A percentile compares a stretch with the other conserved stretches of the same genome.
Conservation (phyloP, 805 yeast genomes). For the Suhomyces emberorum region DNA sequence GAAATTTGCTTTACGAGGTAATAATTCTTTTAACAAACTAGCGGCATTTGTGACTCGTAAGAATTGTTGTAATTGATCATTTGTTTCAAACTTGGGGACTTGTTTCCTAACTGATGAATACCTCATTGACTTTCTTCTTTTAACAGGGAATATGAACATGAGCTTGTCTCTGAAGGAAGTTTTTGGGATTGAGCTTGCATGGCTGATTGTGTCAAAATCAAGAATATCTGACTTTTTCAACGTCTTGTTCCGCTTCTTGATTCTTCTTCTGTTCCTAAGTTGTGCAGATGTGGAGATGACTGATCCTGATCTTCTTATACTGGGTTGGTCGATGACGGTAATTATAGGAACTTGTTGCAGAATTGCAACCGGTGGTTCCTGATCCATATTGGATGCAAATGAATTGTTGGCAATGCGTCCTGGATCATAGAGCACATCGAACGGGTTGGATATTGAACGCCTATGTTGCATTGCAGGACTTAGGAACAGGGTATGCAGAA, state of each 20-base stretch:
- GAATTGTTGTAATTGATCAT: conserved; percentile 14
- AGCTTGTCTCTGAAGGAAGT: conserved; percentile 1
- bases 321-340: conserved; percentile 21
- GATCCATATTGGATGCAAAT: not conserved
- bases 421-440: conserved; percentile 23
- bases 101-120: conserved; percentile 16
- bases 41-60: conserved; percentile 18
- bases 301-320: conserved; percentile 24
- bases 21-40: conserved; percentile 21
- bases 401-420: conserved; percentile 1
- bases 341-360: conserved; percentile 18
- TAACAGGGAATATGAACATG: conserved; percentile 32
- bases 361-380: not conserved
- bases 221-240: conserved; percentile 12
- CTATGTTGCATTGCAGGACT: conserved; percentile 5
- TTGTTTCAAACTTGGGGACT: conserved; percentile 20
- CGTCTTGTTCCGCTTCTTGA: conserved; percentile 28
- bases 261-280: conserved; percentile 27
- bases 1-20: conserved; percentile 27
- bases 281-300: conserved; percentile 30
- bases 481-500: not conserved
- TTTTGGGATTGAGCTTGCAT: not conserved
- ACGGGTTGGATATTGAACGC: conserved; percentile 23
- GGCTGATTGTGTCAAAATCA: conserved; percentile 3
- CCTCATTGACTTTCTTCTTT: conserved; percentile 31